Evolutionary conservation across 2,329 filamentous ascomycete species (phyloP), one percentile per base, ranked within the genome.

Genomic region (Penicillium olsonii): DNA sequence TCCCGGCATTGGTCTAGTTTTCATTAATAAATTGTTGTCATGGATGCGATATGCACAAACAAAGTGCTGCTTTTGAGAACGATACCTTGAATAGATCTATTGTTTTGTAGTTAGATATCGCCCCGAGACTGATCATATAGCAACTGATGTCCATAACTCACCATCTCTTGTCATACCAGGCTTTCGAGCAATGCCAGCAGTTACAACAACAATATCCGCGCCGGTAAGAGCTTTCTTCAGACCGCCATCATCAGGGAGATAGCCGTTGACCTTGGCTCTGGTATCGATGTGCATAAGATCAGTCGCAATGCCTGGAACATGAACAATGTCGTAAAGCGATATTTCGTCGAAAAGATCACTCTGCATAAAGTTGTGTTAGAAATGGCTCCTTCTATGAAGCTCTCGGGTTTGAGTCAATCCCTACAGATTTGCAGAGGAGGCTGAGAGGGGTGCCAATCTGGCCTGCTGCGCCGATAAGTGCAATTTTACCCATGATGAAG

Each of bases 121-220:
- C 4, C 5, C 5, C 8, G 22, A 24, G 22, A 24, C 8, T n/a
- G n/a, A n/a, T 24, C 22, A 24, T 24, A 24, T 24, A 8, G 22
- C 22, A 4, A 24, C 2, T 31, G 4, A n/a, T 6, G 8, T 31
- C 14, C 29, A 31, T 31, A 22, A 24, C 48, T 42, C 38, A 52
- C 48, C 43, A 43, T 52, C 49, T 48, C 44, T 52, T 1, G 49
- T 52, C 49, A 52, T 52, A 10, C 22, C 49, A 5, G 44, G 49
- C 39, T 48, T 52, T 19, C 49, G n/a, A 14, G 49, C 49, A 48
- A 52, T 52, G 20, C 44, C 44, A 24, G 49, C 43, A 2, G 39
- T 47, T 9, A 52, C 43, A 15, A 52, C 49, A 35, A 48, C 33
- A 17, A 52, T 43, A 26, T 52, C 33, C 11, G 43, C 43, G 9